Percentiles rank a stretch among this genome's conserved stretches.
phyloP scores from a whole-genome alignment of 768 basidiomycete genomes.

The Solioccasus polychromus region DNA sequence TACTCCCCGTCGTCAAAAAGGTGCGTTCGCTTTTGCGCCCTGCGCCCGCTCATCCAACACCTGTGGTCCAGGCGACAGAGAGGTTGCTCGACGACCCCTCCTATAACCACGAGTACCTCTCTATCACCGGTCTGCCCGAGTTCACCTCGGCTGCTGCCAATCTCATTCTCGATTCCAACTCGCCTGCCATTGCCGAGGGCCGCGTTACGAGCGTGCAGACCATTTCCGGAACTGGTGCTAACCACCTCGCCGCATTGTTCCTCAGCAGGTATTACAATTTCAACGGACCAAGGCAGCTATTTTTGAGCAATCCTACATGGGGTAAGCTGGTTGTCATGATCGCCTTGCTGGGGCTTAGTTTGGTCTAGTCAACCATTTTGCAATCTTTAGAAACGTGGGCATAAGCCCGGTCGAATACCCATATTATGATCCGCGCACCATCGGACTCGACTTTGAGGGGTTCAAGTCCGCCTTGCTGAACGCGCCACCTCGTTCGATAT shows the following conservation, averaged over 20 bases:
- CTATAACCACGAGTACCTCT: constrained; percentile 90
- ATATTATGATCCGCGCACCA: constrained; percentile 92
- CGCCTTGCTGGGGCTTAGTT: constrained; percentile 2
- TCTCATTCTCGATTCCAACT: constrained; percentile 74
- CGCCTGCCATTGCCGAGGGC: constrained; percentile 64
- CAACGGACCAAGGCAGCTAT: constrained; percentile 63
- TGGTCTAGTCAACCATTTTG: constrained; percentile 74
- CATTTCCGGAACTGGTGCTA: constrained; percentile 94
- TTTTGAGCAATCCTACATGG: constrained; percentile 94
- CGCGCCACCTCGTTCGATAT: constrained; percentile 76
- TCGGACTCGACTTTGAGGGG: constrained; percentile 78
- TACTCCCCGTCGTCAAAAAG: constrained; percentile 89
- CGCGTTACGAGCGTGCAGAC: constrained; percentile 85
- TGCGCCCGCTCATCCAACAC: constrained; percentile 1
- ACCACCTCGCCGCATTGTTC: constrained; percentile 89
- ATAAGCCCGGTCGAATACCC: constrained; percentile 84
- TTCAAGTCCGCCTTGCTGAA: constrained; percentile 56
- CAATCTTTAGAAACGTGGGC: constrained; percentile 88
- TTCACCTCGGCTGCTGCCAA: constrained; percentile 81
- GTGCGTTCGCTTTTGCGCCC: constrained; percentile 35
- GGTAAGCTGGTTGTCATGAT: constrained; percentile 45
- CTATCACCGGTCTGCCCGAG: constrained; percentile 83
- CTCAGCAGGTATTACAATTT: constrained; percentile 76
- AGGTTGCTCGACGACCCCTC: constrained; percentile 64
- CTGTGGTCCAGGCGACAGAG: constrained; percentile 58